phyloP scores from a whole-genome alignment of 352 stramenopile species.

The Pythium rishiriense region DNA sequence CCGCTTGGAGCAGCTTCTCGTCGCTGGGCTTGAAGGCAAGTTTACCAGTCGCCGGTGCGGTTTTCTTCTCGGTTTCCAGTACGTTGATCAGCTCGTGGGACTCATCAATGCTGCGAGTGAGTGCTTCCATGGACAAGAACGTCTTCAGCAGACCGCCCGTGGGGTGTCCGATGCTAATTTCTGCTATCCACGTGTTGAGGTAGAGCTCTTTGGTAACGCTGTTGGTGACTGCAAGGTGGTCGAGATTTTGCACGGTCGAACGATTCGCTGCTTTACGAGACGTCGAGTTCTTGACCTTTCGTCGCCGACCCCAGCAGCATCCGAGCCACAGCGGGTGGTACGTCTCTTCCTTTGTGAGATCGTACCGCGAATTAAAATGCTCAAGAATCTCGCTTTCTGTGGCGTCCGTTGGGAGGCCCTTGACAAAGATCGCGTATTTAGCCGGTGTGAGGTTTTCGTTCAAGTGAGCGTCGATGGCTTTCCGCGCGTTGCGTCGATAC shows the following conservation, averaged over 20 bases:
- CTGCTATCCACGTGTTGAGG: conserved; percentile 75
- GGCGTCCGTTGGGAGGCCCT: conserved; percentile 61
- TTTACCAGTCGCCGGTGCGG: conserved; percentile 12
- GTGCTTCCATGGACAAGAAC: conserved; percentile 67
- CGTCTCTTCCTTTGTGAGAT: conserved; percentile 61
- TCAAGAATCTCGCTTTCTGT: conserved; percentile 60
- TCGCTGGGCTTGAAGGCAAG: conserved; percentile 23
- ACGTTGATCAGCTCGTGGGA: conserved; percentile 52
- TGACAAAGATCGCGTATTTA: conserved; percentile 82
- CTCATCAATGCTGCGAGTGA: conserved; percentile 57
- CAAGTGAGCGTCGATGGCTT: conserved; percentile 57
- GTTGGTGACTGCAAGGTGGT: conserved; percentile 49
- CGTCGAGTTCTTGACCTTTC: conserved; percentile 43
- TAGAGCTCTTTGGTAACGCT: conserved; percentile 59
- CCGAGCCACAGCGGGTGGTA: conserved; percentile 60
- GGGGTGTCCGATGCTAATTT: conserved; percentile 76
- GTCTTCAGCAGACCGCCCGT: conserved; percentile 68
- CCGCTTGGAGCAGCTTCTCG: conserved; percentile 16
- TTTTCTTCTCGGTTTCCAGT: conserved; percentile 51
- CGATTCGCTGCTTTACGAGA: conserved; percentile 40
- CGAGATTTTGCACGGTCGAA: conserved; percentile 55
- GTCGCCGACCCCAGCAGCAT: conserved; percentile 56
- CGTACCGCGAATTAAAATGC: conserved; percentile 76
- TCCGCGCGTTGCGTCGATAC: conserved; percentile 40
- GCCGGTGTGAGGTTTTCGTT: conserved; percentile 74